Base-by-base conservation (phyloP, 1,284 basidiomycete genomes). In the Boletus semigastroideus region DNA sequence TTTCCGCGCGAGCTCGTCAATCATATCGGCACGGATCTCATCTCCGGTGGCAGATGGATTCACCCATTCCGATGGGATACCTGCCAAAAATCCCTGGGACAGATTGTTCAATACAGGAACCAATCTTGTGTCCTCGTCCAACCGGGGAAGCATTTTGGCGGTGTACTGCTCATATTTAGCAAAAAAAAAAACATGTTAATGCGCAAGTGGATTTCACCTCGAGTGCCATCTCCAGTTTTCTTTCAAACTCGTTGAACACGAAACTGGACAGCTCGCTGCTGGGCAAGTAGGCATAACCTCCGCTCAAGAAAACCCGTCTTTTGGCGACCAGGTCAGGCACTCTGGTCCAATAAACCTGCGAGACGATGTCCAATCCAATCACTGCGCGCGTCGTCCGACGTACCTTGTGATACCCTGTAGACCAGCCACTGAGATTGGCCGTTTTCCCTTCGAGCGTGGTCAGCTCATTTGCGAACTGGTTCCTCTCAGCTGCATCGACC, bases 121-220 rank as follows among this genome's bases (percentile, higher is more conserved):
- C 5, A 99, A 76, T 33, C 97, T 89, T 36, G 89, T 90, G 67
- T 99, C 97, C 71, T 98, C 96, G 62, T 99, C 96, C 48, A 99
- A 76, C n/a, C 93, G 83, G 1, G 95, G 95, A 5, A 99, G 78
- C 22, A 87, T 85, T 67, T 89, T 90, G 11, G 95, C 87, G 11
- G 96, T 98, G 59, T 84, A 68, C 92, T 94, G 58, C 7, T 41
- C n/a, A 5, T 19, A 46, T 52, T 50, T 54, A 55, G 38, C 16
- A 48, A 31, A 9, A 25, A 2, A 16, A 48, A 31, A 9, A 25
- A 2, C n/a, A 41, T 40, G 31, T 17, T n/a, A 47, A 10, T 13
- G 9, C 28, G 22, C 37, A 25, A 44, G 30, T 25, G 45, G 31
- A 16, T 64, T 78, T 54, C 58, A 92, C 92, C 75, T 96, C 89